A percentile compares a stretch with the other conserved stretches of the same genome.
These are phyloP conservation scores for Singerocomus rubriflavus DNA, from an alignment of 1,284 basidiomycete genomes.

Conservation along the genomic window DNA sequence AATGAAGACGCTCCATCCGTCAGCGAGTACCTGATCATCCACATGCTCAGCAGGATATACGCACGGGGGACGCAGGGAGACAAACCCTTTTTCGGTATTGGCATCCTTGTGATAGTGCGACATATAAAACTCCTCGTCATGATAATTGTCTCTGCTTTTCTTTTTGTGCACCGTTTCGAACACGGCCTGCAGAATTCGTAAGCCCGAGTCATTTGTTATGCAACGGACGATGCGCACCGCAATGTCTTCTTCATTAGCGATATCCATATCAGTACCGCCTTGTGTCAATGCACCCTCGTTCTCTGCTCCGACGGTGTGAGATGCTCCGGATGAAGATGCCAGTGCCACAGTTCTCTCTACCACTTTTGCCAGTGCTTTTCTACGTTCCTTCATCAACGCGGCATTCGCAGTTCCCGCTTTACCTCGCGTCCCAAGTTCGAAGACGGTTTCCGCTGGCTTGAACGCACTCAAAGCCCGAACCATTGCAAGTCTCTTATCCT, in stretches of 20 bases:
- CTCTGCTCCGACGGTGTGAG: conserved; percentile 38
- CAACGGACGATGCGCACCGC: conserved; percentile 45
- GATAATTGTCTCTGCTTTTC: conserved; percentile 49
- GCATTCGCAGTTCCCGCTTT: conserved; percentile 60
- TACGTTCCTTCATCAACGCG: conserved; percentile 84
- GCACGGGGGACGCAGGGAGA: conserved; percentile 6
- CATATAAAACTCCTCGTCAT: conserved; percentile 89
- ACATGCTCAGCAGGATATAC: conserved; percentile 3
- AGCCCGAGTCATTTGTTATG: conserved; percentile 8
- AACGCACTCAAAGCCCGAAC: conserved; percentile 81
- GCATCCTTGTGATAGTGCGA: conserved; percentile 87
- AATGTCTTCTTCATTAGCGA: conserved; percentile 78
- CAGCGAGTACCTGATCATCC: conserved; percentile 70
- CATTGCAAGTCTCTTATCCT: conserved; percentile 64
- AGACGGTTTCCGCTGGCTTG: conserved; percentile 86
- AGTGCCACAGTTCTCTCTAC: conserved; percentile 44
- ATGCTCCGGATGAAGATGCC: conserved; percentile 33
- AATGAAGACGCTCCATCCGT: conserved; percentile 81
- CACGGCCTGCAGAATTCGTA: conserved; percentile 52
- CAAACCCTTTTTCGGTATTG: conserved; percentile 84
- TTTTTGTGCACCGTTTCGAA: conserved; percentile 62
- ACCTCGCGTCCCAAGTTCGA: conserved; percentile 83
- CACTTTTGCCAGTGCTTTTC: conserved; percentile 74
- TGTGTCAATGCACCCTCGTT: conserved; percentile 28
- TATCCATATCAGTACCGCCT: conserved; percentile 46